A percentile compares a stretch with the other conserved stretches of the same genome.
phyloP scores from a whole-genome alignment of 192 early-diverging fungal species.

The Lunasporangiospora selenospora region DNA sequence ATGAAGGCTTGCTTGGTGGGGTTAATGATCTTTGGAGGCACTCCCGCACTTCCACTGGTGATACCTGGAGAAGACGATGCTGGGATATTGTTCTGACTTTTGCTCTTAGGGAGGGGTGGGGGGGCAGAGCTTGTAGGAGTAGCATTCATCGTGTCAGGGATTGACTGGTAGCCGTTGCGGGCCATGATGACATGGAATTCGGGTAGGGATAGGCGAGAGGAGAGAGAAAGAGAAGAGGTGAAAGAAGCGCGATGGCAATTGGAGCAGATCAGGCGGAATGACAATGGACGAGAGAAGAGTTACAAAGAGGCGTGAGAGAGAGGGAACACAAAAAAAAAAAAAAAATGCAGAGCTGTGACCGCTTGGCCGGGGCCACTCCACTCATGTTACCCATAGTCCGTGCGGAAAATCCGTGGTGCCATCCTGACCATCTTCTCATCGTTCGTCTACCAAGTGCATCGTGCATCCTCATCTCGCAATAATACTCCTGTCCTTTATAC shows the following conservation, averaged over 20 bases:
- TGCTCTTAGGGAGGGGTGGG: slow-evolving; percentile 12
- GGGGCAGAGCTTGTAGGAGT: background rate
- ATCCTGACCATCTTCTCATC: no score
- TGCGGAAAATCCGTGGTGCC: no score
- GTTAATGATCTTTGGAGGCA: slow-evolving; percentile 49
- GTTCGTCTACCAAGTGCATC: no score
- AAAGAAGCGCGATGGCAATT: no score
- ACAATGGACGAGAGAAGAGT: background rate
- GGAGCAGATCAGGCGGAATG: background rate
- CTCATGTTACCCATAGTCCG: no score
- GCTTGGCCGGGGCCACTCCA: no score
- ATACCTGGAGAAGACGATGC: slow-evolving; percentile 5
- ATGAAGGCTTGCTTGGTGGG: slow-evolving; percentile 37
- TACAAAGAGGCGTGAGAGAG: background rate
- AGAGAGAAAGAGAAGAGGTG: background rate
- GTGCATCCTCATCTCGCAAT: no score
- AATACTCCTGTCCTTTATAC: no score
- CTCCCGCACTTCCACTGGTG: slow-evolving; percentile 23
- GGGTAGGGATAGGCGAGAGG: background rate
- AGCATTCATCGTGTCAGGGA: slow-evolving; percentile 6
- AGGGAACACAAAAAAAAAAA: background rate
- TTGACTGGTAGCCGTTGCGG: slow-evolving; percentile 18
- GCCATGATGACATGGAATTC: slow-evolving; percentile 6
- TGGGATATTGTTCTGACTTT: slow-evolving; percentile 15
- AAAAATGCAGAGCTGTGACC: no score